These are phyloP conservation scores for Periconia sp. DNA, from an alignment of 2,329 filamentous ascomycete genomes.

Conservation along the genomic window DNA sequence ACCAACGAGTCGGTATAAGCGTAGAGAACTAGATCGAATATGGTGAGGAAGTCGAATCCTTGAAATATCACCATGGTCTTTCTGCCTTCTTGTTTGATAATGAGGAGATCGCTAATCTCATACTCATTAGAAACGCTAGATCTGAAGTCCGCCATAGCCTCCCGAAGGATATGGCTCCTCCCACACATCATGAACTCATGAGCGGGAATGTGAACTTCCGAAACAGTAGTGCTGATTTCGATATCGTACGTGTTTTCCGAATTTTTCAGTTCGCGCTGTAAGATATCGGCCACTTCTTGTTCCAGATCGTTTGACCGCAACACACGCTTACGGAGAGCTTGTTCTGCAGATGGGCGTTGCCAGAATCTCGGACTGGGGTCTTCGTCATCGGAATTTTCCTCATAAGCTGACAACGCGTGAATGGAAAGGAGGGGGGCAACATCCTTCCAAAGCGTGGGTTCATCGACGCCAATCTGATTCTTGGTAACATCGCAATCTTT, in stretches of 20 bases:
- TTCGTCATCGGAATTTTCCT: constrained; percentile 47
- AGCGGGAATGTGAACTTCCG: constrained; percentile 72
- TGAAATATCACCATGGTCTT: constrained; percentile 66
- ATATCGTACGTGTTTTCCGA: constrained; percentile 49
- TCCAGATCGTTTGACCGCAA: constrained; percentile 68
- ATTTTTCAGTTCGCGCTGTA: constrained; percentile 32
- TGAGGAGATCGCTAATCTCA: constrained; percentile 62
- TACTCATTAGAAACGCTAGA: constrained; percentile 57
- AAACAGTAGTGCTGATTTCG: constrained; percentile 57
- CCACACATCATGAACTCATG: constrained; percentile 80
- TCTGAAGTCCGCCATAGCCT: constrained; percentile 62
- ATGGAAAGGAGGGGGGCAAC: constrained; percentile 71
- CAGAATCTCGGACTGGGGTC: constrained; percentile 52
- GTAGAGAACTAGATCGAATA: constrained; percentile 79
- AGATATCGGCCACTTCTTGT: constrained; percentile 58
- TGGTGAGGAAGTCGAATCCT: constrained; percentile 72
- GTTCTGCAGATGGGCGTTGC: constrained; percentile 51
- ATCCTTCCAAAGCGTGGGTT: constrained; percentile 73
- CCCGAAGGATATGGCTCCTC: constrained; percentile 66
- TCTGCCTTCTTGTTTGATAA: constrained; percentile 56
- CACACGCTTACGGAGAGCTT: constrained; percentile 57
- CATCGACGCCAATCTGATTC: constrained; percentile 67
- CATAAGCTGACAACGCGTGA: constrained; percentile 54
- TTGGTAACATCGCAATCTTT: constrained; percentile 81
- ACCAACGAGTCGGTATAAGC: constrained; percentile 78